These are phyloP conservation scores for Tolypocladium endophyticum DNA, from an alignment of 2,329 filamentous ascomycete species.

Conservation along the genomic window DNA sequence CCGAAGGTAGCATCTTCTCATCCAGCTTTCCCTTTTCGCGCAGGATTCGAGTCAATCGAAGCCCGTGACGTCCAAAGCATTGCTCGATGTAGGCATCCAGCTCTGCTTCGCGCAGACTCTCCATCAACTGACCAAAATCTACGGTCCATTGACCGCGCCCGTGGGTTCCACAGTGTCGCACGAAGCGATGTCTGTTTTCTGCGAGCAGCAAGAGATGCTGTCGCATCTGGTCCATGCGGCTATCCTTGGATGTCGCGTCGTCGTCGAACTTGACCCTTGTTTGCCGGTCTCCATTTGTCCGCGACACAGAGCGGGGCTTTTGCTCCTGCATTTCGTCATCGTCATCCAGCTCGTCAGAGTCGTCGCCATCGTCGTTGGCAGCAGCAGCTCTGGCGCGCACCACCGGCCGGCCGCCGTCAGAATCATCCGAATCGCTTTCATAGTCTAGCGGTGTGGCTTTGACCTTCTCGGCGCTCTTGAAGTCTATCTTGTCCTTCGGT, in stretches of 20 bases:
- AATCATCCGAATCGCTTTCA: constrained; percentile 23
- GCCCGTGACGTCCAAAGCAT: constrained; percentile 63
- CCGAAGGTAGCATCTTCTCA: constrained; percentile 74
- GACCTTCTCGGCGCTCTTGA: constrained; percentile 37
- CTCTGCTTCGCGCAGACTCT: constrained; percentile 62
- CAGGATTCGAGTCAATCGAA: constrained; percentile 78
- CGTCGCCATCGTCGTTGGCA: constrained; percentile 18
- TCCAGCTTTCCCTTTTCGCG: constrained; percentile 86
- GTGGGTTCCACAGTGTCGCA: constrained; percentile 53
- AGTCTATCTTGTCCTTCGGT: constrained; percentile 33
- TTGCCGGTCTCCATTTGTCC: constrained; percentile 24
- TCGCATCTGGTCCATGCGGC: constrained; percentile 50
- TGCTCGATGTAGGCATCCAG: constrained; percentile 74
- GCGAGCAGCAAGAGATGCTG: constrained; percentile 64
- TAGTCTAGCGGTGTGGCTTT: constrained; percentile 22
- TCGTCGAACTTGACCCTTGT: constrained; percentile 44
- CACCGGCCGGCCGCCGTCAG: constrained; percentile 16
- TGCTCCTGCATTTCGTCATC: constrained; percentile 11
- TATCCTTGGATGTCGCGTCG: constrained; percentile 25
- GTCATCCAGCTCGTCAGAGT: constrained; percentile 22
- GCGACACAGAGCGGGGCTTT: constrained; percentile 13
- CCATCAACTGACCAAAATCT: constrained; percentile 65
- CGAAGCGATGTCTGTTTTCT: constrained; percentile 58
- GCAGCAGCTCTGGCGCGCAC: constrained; percentile 6
- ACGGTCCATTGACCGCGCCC: constrained; percentile 71